Base-by-base conservation (phyloP, 2,329 filamentous ascomycete species). In the Coniochaeta sp. region DNA sequence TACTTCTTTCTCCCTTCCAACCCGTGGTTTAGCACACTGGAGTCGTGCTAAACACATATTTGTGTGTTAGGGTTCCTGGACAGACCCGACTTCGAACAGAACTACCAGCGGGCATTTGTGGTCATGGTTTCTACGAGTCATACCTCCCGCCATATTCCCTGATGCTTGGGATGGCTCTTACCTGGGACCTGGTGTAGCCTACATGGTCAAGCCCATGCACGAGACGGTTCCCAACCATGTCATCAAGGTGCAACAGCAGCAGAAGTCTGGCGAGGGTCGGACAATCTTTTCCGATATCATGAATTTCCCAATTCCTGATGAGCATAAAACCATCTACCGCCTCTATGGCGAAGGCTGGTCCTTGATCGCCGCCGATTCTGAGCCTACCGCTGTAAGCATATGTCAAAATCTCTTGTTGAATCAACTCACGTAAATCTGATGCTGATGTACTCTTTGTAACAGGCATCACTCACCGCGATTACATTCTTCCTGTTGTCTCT, bases 271-370 rank as follows among this genome's bases (percentile, higher is more conserved):
- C 17, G 54, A n/a, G 14, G 24, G n/a, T 16, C 32, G 58, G 38
- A 52, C 24, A 22, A 24, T 60, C 32, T 57, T 47, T 62, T 61
- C n/a, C 55, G 63, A 59, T 36, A 54, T 75, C 38, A 59, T 71
- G 4, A 70, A 73, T 36, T 72, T 72, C 1, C 61, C 68, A 1
- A 56, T 79, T 22, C 72, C 68, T 12, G 65, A 62, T 0, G 64
- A 73, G 4, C 76, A 80, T 57, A 75, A 74, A 50, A 71, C 68
- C 0, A 54, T 65, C 3, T 65, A 69, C 14, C 67, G 74, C 1
- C 64, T 77, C 1, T 68, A 68, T 10, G 69, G 76, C 4, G 77
- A 79, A 54, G 75, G 71, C 0, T 71, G 72, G 24, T 64, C 69
- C 4, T 61, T 79, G 22, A 57, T 77, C 0, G 63, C 68, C 1